Conservation (phyloP, 2,329 filamentous ascomycete genomes). For the Huntiella abstrusa region DNA sequence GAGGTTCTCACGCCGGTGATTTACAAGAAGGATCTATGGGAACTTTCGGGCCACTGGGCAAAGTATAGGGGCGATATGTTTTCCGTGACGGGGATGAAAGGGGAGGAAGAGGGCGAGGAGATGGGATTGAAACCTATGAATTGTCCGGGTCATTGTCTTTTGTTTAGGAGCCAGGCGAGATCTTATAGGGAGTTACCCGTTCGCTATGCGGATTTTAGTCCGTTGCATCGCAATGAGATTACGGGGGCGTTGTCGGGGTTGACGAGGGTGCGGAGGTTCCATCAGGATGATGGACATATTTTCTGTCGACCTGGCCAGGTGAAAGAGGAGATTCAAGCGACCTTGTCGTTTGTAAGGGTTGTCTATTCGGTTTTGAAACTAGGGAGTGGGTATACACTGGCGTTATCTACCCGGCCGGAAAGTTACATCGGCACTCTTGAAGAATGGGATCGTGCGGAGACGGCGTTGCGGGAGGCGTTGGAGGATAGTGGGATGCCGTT, state of each 20-base stretch:
- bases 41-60: slow-evolving; percentile 68
- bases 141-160: slow-evolving; percentile 71
- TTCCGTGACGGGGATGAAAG: slow-evolving; percentile 41
- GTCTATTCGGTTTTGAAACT: slow-evolving; percentile 53
- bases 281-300: slow-evolving; percentile 82
- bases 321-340: slow-evolving; percentile 51
- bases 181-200: slow-evolving; percentile 69
- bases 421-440: slow-evolving; percentile 58
- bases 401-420: slow-evolving; percentile 63
- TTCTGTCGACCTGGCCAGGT: slow-evolving; percentile 70
- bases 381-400: slow-evolving; percentile 49
- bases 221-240: slow-evolving; percentile 71
- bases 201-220: slow-evolving; percentile 72
- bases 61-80: slow-evolving; percentile 92
- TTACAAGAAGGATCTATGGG: slow-evolving; percentile 77
- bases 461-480: slow-evolving; percentile 21
- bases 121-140: slow-evolving; percentile 89
- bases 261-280: slow-evolving; percentile 69
- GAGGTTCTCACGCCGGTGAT: slow-evolving; percentile 82
- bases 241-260: slow-evolving; percentile 66
- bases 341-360: slow-evolving; percentile 54
- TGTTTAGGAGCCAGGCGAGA: slow-evolving; percentile 55
- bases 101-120: slow-evolving; percentile 34
- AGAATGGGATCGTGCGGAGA: slow-evolving; percentile 35
- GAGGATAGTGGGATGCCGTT: slow-evolving; percentile 55